phyloP scores from a whole-genome alignment of 768 basidiomycete genomes.

The Podaxis pistillaris region DNA sequence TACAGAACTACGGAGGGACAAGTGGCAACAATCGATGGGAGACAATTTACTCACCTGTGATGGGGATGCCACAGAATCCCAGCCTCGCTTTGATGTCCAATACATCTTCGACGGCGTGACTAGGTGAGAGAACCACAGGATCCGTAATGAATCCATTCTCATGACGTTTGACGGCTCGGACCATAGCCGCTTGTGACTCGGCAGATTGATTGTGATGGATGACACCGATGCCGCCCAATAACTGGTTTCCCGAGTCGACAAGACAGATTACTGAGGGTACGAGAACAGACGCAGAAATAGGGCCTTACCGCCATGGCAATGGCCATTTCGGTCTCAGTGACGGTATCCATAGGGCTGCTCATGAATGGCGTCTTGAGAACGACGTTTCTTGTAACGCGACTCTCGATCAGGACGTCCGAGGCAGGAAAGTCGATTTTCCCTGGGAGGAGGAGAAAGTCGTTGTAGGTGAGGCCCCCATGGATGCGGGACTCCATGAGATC shows the following conservation, averaged over 20 bases:
- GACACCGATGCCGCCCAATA: constrained; percentile 95
- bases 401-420: constrained; percentile 77
- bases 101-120: constrained; percentile 81
- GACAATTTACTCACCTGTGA: constrained; percentile 75
- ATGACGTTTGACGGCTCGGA: constrained; percentile 95
- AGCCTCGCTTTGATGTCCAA: constrained; percentile 88
- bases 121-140: constrained; percentile 83
- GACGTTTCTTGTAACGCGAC: constrained; percentile 87
- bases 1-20: constrained; percentile 2
- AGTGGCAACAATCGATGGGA: background rate
- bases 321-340: constrained; percentile 94
- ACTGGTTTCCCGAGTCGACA: constrained; percentile 34
- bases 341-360: constrained; percentile 99
- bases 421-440: constrained; percentile 96
- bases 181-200: constrained; percentile 91
- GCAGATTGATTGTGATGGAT: constrained; percentile 95
- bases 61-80: constrained; percentile 96
- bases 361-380: constrained; percentile 92
- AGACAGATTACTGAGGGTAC: constrained; percentile 17
- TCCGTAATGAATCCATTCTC: constrained; percentile 99
- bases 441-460: constrained; percentile 92
- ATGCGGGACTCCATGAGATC: constrained; percentile 87
- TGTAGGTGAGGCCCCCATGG: constrained; percentile 95
- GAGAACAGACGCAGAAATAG: constrained; percentile 9
- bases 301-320: constrained; percentile 83